Evolutionary conservation across 2,329 filamentous ascomycete genomes (phyloP).

Genomic region (Chaetomium sp.): DNA sequence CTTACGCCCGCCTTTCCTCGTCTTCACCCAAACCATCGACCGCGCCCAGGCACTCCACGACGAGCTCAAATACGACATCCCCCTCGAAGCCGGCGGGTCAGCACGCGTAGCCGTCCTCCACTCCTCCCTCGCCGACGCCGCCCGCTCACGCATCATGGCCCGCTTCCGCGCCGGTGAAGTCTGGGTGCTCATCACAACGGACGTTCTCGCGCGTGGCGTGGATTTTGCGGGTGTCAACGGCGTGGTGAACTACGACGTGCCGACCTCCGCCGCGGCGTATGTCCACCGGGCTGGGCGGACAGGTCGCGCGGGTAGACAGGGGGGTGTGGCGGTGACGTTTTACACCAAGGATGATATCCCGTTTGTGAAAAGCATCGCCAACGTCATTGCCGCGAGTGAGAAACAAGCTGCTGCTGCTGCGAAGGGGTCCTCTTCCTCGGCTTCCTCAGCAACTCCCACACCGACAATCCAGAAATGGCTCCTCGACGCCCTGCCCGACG

Average conservation of each 20-base stretch:
- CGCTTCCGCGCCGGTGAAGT: conserved; percentile 86
- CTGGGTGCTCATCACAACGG: conserved; percentile 95
- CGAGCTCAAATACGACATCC: conserved; percentile 92
- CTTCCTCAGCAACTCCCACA: conserved; percentile 41
- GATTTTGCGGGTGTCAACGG: conserved; percentile 95
- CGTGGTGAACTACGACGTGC: conserved; percentile 96
- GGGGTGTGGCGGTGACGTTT: conserved; percentile 85
- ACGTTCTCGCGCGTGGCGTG: conserved; percentile 83
- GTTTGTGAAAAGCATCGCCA: conserved; percentile 82
- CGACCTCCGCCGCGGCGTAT: conserved; percentile 81
- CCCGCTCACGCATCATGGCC: conserved; percentile 75
- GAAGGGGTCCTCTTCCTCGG: too few species aligned
- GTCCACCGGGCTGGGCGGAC: conserved; percentile 91
- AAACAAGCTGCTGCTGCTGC: conserved; percentile 46
- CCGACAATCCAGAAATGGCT: conserved; percentile 74
- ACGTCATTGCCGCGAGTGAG: conserved; percentile 81
- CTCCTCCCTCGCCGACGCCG: conserved; percentile 70
- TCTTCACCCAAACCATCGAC: conserved; percentile 95
- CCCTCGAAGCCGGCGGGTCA: conserved; percentile 75
- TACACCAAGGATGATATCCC: conserved; percentile 95
- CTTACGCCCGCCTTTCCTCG: conserved; percentile 80
- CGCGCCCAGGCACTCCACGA: conserved; percentile 80
- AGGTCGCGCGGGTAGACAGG: conserved; percentile 77
- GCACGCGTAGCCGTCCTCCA: conserved; percentile 85
- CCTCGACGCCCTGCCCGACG: conserved; percentile 75